phyloP scores from a whole-genome alignment of 345 rosid species.

The Theobroma cacao region DNA sequence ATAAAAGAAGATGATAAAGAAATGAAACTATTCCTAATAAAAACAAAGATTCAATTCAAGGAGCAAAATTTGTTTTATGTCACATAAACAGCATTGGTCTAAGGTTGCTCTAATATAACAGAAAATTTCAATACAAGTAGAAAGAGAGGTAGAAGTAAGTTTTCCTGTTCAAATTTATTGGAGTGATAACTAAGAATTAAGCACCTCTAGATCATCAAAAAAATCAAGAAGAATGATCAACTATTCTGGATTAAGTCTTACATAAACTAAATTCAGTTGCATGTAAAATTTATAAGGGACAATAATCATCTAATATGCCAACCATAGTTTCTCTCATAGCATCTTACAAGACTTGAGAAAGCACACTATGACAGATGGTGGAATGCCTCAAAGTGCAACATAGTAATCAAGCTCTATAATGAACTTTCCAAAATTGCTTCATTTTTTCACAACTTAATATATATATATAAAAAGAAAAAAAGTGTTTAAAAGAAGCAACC shows the following conservation, averaged over 20 bases:
- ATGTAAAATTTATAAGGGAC: not conserved
- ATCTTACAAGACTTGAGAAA: not conserved
- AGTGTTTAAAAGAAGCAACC: not conserved
- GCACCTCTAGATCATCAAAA: not conserved
- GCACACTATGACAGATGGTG: not conserved
- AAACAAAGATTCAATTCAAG: not conserved
- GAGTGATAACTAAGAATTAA: not conserved
- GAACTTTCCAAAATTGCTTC: not conserved
- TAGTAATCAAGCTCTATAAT: not conserved
- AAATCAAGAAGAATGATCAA: not conserved
- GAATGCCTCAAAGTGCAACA: not conserved
- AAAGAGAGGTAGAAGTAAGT: not conserved
- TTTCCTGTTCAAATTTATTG: not conserved
- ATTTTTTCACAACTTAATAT: not conserved
- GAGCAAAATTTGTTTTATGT: not conserved
- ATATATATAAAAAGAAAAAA: not conserved
- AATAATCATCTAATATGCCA: slow-evolving; percentile 1
- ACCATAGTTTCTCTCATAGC: not conserved
- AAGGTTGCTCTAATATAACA: not conserved
- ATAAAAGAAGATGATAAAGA: too few relatives aligned
- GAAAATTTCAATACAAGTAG: not conserved
- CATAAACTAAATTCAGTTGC: not conserved
- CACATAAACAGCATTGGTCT: not conserved
- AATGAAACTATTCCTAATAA: too few relatives aligned
- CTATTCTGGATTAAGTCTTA: not conserved